Evolutionary conservation across 305 asterid species (phyloP).

Genomic region (Fraxinus velutina): DNA sequence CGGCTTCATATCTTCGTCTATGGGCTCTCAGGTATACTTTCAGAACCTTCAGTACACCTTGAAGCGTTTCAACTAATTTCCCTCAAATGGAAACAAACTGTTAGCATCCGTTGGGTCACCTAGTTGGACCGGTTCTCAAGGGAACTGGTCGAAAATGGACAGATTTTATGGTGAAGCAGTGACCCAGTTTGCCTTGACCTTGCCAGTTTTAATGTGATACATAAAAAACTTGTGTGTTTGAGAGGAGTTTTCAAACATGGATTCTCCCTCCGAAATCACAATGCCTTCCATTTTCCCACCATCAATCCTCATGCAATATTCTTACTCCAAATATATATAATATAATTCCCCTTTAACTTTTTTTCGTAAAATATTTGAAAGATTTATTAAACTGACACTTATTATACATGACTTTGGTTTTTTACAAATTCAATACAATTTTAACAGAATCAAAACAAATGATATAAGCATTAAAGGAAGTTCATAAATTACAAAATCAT

Average conservation of each 20-base stretch:
- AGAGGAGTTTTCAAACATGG: background rate
- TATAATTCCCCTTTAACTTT: background rate
- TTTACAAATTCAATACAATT: background rate
- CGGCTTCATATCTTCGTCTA: constrained; percentile 93
- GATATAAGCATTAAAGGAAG: too few relatives aligned
- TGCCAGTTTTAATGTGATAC: background rate
- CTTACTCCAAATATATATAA: background rate
- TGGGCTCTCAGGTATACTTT: constrained; percentile 89
- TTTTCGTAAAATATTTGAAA: background rate
- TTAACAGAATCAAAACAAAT: background rate
- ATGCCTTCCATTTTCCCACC: background rate
- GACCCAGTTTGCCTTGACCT: background rate
- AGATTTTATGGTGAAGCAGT: background rate
- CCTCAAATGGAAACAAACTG: background rate
- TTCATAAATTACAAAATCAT: too few relatives aligned
- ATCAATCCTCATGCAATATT: background rate
- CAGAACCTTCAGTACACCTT: constrained; percentile 12
- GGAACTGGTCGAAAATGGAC: background rate
- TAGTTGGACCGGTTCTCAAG: background rate
- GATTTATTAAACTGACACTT: background rate
- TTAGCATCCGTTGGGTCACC: background rate
- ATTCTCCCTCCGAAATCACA: background rate
- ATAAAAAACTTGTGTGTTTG: background rate
- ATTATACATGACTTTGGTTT: background rate
- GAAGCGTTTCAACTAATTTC: background rate